A percentile compares a stretch with the other conserved stretches of the same genome.
Conservation (phyloP, 2,329 filamentous ascomycete genomes). For the Amesomyces nigricolor region DNA sequence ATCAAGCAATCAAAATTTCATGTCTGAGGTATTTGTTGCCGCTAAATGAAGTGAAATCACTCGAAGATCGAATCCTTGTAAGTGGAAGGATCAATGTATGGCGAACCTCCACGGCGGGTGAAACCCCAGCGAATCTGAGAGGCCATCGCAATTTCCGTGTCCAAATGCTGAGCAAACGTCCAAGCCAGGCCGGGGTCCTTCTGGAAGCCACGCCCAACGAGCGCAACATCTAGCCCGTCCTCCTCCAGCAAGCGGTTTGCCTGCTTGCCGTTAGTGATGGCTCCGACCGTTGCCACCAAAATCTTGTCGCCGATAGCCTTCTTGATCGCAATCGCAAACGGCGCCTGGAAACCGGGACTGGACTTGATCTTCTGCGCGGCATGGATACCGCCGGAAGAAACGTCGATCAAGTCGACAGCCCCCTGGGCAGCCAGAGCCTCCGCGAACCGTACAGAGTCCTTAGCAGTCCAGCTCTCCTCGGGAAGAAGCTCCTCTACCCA, state of each 20-base stretch:
- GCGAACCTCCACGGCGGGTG: background rate
- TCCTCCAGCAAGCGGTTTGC: constrained; percentile 45
- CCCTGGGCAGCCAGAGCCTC: constrained; percentile 51
- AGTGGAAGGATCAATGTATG: background rate
- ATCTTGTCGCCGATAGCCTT: constrained; percentile 59
- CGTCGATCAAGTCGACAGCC: constrained; percentile 71
- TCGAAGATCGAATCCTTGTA: constrained; percentile 1
- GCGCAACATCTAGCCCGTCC: constrained; percentile 43
- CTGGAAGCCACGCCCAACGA: constrained; percentile 50
- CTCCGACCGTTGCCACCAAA: constrained; percentile 43
- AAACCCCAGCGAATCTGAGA: constrained; percentile 54
- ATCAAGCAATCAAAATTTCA: no score
- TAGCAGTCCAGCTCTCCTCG: constrained; percentile 59
- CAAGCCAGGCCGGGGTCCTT: constrained; percentile 54
- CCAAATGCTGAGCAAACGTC: constrained; percentile 50
- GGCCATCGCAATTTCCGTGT: constrained; percentile 41
- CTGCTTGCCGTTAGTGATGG: constrained; percentile 39
- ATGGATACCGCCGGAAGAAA: constrained; percentile 63
- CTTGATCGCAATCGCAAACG: constrained; percentile 66
- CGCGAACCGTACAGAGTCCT: constrained; percentile 60
- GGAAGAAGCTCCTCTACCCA: constrained; percentile 61
- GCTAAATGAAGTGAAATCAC: background rate
- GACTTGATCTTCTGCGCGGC: constrained; percentile 49
- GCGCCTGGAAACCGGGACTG: constrained; percentile 64
- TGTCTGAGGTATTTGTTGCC: no score